Base-by-base conservation (phyloP, 1,284 basidiomycete species). In the Porodaedalea pini region DNA sequence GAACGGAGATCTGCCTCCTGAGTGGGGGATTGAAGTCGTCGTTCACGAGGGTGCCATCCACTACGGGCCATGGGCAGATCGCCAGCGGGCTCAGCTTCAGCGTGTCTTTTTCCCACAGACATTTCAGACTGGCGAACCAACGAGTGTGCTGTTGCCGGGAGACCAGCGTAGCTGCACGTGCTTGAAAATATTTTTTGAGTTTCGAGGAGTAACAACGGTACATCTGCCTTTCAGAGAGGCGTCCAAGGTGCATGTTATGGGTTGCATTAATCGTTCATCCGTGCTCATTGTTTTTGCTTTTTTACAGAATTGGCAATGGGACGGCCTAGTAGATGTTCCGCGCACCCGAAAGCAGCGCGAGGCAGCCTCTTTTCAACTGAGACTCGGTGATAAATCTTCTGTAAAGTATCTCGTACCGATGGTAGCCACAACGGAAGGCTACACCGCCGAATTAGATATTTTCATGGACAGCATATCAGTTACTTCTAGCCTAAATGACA, bases 31-130 rank as follows among this genome's bases (percentile, higher is more conserved):
- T 31, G 91, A 97, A 65, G 63, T 97, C n/a, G 79, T 85, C 17
- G 74, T 96, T 8, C 77, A 83, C 59, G 85, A 85, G 15, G 94
- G 91, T 0, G 71, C 78, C 29, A 64, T 96, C 41, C 82, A 84
- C 32, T 97, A 97, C 67, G 94, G 94, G 0, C 94, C 94, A 3
- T 98, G 94, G 94, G 86, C 92, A 19, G 94, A 98, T 72, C 79
- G 93, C 27, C 94, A 95, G 71, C 78, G 92, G 47, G 81, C 77
- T 15, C 82, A 90, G 54, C 71, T 97, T 23, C 92, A 95, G 67
- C 79, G 79, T 50, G 76, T 81, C 0, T 94, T 97, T 70, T 90
- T 93, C 58, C 94, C 94, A 11, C 75, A 86, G 0, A 79, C 85
- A 1, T 95, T 88, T 71, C 83, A 84, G 58, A 78, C 91, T 66